These are phyloP conservation scores for Paramecium biaurelia DNA, from an alignment of 73 alveolate species.

Conservation along the genomic window DNA sequence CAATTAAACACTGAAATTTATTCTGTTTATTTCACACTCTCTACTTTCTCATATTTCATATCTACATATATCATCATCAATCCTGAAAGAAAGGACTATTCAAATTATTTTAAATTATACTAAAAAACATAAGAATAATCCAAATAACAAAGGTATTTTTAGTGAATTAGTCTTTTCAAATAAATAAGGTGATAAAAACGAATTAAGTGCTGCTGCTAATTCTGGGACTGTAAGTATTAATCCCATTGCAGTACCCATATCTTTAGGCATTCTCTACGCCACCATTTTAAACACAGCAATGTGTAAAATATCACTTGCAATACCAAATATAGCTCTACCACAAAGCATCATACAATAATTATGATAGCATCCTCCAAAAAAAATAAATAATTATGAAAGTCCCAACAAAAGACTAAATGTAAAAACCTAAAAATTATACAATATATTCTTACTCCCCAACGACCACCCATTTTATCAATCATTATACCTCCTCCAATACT, in stretches of 20 bases:
- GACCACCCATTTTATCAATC: constrained; percentile 43
- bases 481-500: constrained; percentile 37
- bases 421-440: background rate
- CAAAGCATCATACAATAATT: constrained; percentile 31
- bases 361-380: constrained; percentile 36
- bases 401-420: background rate
- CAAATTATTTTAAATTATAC: background rate
- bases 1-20: background rate
- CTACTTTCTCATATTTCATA: background rate
- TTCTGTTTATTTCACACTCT: background rate
- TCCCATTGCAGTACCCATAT: constrained; percentile 49
- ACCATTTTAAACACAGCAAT: constrained; percentile 40
- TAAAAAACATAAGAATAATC: constrained; percentile 28
- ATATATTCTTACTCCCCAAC: constrained; percentile 48
- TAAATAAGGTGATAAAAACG: constrained; percentile 25
- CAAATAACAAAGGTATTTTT: constrained; percentile 9
- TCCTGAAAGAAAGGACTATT: constrained; percentile 9
- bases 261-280: constrained; percentile 28
- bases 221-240: constrained; percentile 26
- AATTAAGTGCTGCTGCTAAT: constrained; percentile 39
- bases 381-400: constrained; percentile 8
- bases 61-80: constrained; percentile 7
- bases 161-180: constrained; percentile 16
- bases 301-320: constrained; percentile 40
- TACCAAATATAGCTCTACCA: constrained; percentile 52